Conservation (phyloP, 768 basidiomycete genomes). For the Podaxis sp. region DNA sequence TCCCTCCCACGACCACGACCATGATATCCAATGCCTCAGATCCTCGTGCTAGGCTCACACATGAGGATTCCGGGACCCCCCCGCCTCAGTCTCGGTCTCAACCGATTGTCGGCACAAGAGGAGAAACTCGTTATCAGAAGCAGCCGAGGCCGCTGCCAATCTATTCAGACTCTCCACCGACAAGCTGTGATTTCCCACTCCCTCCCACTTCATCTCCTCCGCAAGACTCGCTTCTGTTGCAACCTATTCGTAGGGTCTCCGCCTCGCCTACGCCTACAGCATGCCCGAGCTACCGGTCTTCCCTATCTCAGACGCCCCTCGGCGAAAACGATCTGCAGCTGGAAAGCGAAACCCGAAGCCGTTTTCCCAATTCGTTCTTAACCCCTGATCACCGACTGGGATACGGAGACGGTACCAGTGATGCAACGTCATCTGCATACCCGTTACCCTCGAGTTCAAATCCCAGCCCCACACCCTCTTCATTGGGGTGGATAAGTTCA, state of each 20-base stretch:
- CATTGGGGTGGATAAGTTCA: background rate
- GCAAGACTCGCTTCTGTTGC: background rate
- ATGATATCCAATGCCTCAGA: background rate
- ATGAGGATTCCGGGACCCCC: background rate
- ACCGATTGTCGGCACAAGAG: too few relatives aligned
- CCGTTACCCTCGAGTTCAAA: constrained; percentile 14
- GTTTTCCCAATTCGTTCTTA: background rate
- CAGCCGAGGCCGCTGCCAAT: background rate
- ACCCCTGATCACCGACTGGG: background rate
- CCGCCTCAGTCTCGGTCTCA: background rate
- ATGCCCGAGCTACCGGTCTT: background rate
- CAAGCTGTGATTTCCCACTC: background rate
- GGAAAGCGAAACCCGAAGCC: background rate
- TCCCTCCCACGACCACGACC: background rate
- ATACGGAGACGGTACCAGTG: background rate
- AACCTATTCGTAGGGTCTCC: background rate
- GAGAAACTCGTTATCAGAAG: background rate
- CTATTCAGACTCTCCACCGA: background rate
- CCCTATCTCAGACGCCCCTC: background rate
- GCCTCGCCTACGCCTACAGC: background rate
- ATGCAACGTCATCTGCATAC: background rate
- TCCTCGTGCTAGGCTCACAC: background rate
- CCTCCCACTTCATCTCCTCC: background rate
- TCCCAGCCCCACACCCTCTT: constrained; percentile 3
- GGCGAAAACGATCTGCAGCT: background rate